Evolutionary conservation across 2,329 filamentous ascomycete genomes (phyloP), one percentile per base, ranked within the genome.

Genomic region (Didymella arachidicola): DNA sequence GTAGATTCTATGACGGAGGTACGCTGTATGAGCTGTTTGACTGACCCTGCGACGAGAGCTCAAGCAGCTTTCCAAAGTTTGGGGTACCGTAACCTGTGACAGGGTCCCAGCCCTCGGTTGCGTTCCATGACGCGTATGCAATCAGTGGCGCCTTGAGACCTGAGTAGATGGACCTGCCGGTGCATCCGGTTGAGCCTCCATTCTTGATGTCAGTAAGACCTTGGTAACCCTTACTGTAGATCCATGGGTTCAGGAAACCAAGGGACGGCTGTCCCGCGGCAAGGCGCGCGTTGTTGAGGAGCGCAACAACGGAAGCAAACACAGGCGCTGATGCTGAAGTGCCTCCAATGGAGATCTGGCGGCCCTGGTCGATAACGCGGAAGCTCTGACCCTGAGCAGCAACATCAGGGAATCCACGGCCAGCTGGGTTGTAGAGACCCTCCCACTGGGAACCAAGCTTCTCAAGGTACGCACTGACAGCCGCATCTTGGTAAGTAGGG

Each of bases 61-160:
- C 61, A 29, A 77, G 62, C 45, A 78, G 62, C 61, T 73, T 68
- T 45, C 65, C 65, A 52, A 78, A 76, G 45, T 77, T 69, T 0
- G 75, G 76, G 27, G 76, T 78, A 6, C 76, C 75, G 32, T 74
- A 69, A 0, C 81, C 81, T 14, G 81, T 83, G 5, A 79, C 81
- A 1, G 82, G 80, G 67, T 84, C 81, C 82, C 82, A 83, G 2
- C 80, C 81, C 29, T 69, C 60, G 0, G 79, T 82, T 22, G 82
- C 82, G 69, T 83, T 82, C 81, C 81, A 84, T 38, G 79, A 77
- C 1, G 82, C 82, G 65, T 79, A 75, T 2, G 76, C 78, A 5
- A 84, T 77, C 47, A 65, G 65, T 1, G 77, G 78, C 29, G 81
- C 74, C 0, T 59, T 30, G 4, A 78, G 63, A 3, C 77, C 77